Percentiles rank a stretch among this genome's conserved stretches.
These are phyloP conservation scores for Acacia crassicarpa DNA, from an alignment of 306 rosid species.

Conservation along the genomic window DNA sequence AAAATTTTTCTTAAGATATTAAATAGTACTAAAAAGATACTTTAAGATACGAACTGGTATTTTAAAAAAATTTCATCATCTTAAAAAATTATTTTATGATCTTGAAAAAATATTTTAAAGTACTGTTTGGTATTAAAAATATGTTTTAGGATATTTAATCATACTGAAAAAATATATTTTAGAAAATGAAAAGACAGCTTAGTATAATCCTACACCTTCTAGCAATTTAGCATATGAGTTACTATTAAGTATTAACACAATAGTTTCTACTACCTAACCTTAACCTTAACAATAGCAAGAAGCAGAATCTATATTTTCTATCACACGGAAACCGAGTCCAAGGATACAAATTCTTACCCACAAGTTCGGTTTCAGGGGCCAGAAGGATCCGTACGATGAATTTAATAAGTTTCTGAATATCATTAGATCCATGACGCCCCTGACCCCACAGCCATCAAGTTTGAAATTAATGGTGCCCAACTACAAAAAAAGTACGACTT, in stretches of 20 bases:
- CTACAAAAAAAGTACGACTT: background rate
- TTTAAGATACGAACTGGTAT: too few relatives aligned
- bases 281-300: background rate
- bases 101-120: too few relatives aligned
- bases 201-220: background rate
- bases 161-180: too few relatives aligned
- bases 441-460: background rate
- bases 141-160: too few relatives aligned
- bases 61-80: too few relatives aligned
- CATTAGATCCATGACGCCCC: background rate
- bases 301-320: background rate
- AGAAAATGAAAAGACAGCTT: background rate
- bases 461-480: background rate
- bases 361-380: background rate
- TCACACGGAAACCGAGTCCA: background rate
- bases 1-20: too few relatives aligned
- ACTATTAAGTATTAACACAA: background rate
- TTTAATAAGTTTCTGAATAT: background rate
- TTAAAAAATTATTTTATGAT: too few relatives aligned
- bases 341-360: background rate
- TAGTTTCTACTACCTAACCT: too few relatives aligned
- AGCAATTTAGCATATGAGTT: background rate
- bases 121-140: too few relatives aligned
- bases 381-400: background rate
- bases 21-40: too few relatives aligned